A percentile compares a stretch with the other conserved stretches of the same genome.
phyloP scores from a whole-genome alignment of 306 rosid genomes.

The Vigna hirtella region DNA sequence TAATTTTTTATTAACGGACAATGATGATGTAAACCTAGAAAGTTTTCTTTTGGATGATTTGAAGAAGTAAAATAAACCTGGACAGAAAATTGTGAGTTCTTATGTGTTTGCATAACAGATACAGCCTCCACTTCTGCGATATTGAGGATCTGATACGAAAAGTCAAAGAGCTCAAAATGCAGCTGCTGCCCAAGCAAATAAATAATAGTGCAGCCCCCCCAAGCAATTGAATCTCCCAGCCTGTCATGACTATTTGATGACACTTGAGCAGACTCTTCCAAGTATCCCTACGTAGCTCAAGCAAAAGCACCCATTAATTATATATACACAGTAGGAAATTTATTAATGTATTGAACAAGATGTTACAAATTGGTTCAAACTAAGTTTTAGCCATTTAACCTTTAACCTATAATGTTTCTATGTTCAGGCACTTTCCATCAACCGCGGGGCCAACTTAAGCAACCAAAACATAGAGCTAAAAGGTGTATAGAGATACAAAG shows the following conservation, averaged over 20 bases:
- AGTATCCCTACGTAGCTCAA: constrained; percentile 68
- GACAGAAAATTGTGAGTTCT: constrained; percentile 59
- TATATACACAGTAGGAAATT: constrained; percentile 1
- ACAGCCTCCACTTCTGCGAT: constrained; percentile 92
- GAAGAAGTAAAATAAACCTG: constrained; percentile 65
- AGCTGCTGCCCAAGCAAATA: constrained; percentile 97
- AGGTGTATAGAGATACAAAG: neutral
- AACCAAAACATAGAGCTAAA: neutral
- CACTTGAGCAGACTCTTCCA: constrained; percentile 81
- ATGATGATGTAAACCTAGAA: constrained; percentile 21
- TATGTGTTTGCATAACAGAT: constrained; percentile 62
- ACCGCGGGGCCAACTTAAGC: neutral
- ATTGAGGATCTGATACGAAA: constrained; percentile 92
- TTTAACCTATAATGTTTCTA: neutral
- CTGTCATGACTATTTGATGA: constrained; percentile 70
- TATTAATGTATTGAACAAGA: constrained; percentile 33
- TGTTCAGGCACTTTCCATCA: neutral
- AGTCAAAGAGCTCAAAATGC: constrained; percentile 97
- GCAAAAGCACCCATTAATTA: constrained; percentile 42
- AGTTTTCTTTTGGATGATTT: constrained; percentile 7
- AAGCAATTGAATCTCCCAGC: constrained; percentile 97
- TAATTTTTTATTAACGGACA: neutral
- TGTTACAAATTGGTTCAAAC: constrained; percentile 16
- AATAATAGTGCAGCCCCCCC: constrained; percentile 99
- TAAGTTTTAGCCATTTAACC: constrained; percentile 11